Evolutionary conservation across 306 rosid species (phyloP).

Genomic region (Acacia melanoxylon): DNA sequence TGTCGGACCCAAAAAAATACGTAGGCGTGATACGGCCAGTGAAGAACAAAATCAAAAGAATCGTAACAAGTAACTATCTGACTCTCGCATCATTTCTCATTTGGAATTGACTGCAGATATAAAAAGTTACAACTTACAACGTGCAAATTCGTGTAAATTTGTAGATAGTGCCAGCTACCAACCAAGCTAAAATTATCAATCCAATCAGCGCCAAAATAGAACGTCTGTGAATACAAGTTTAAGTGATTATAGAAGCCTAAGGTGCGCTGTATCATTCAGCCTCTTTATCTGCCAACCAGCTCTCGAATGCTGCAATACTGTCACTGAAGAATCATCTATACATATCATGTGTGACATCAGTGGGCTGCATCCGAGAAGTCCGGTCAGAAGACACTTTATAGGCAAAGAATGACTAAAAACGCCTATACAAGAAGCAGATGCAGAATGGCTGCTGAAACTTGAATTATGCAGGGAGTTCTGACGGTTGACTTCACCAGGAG

Average conservation of each 20-base stretch:
- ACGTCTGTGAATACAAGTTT: background rate
- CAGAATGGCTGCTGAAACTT: conserved; percentile 53
- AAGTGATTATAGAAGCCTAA: conserved; percentile 72
- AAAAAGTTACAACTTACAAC: conserved; percentile 47
- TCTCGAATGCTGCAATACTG: conserved; percentile 92
- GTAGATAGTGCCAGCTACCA: conserved; percentile 40
- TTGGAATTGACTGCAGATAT: conserved; percentile 41
- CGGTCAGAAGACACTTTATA: conserved; percentile 87
- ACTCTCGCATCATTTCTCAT: conserved; percentile 62
- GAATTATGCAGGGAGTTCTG: conserved; percentile 55
- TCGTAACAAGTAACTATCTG: conserved; percentile 52
- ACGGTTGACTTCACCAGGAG: conserved; percentile 60
- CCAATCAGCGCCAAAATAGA: background rate
- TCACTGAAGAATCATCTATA: conserved; percentile 90
- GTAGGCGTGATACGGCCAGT: background rate
- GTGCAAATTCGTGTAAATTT: conserved; percentile 25
- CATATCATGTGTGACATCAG: conserved; percentile 78
- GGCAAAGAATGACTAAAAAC: conserved; percentile 85
- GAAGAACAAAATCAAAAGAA: conserved; percentile 42
- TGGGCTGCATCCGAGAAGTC: conserved; percentile 90
- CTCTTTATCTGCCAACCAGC: conserved; percentile 97
- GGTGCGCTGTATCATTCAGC: conserved; percentile 87
- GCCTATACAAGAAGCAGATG: conserved; percentile 65
- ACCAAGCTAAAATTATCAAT: conserved; percentile 33
- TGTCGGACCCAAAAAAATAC: conserved; percentile 27